Evolutionary conservation across 2,329 filamentous ascomycete species (phyloP).

Genomic region (Ophiostoma sp.): DNA sequence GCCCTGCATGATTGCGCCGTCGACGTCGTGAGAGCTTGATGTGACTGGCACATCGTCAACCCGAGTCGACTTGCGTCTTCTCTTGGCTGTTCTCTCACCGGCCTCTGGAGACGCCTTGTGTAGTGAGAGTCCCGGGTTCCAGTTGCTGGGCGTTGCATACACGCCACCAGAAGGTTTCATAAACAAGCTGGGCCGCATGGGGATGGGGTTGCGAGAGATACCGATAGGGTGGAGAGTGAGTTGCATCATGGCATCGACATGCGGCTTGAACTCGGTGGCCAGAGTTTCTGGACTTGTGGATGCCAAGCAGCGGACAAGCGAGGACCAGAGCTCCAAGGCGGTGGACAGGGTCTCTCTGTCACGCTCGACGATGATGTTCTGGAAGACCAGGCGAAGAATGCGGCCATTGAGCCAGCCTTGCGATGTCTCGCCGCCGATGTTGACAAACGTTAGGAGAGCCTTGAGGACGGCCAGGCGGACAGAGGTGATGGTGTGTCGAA

Average conservation of each 20-base stretch:
- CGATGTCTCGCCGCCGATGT: conserved; percentile 71
- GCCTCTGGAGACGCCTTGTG: conserved; percentile 48
- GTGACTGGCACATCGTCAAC: conserved; percentile 59
- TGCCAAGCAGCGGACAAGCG: conserved; percentile 65
- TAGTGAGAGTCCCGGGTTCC: conserved; percentile 29
- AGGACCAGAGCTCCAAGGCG: conserved; percentile 81
- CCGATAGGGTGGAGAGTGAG: conserved; percentile 87
- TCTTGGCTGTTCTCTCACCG: conserved; percentile 62
- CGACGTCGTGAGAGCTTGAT: conserved; percentile 83
- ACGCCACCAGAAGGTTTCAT: conserved; percentile 87
- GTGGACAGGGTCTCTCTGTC: conserved; percentile 76
- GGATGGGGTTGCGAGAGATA: conserved; percentile 80
- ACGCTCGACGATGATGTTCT: conserved; percentile 90
- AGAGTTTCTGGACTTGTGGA: conserved; percentile 56
- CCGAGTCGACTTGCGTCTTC: conserved; percentile 80
- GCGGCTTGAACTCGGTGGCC: conserved; percentile 64
- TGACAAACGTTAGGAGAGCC: conserved; percentile 86
- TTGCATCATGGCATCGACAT: conserved; percentile 75
- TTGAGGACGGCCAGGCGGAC: conserved; percentile 90
- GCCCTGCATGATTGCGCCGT: conserved; percentile 95
- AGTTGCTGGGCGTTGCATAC: conserved; percentile 53
- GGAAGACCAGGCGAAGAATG: conserved; percentile 81
- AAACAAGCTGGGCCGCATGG: conserved; percentile 85
- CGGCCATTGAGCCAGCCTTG: conserved; percentile 90
- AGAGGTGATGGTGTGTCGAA: conserved; percentile 93